phyloP scores from a whole-genome alignment of 2,329 filamentous ascomycete species.

The Thielaviopsis populi region DNA sequence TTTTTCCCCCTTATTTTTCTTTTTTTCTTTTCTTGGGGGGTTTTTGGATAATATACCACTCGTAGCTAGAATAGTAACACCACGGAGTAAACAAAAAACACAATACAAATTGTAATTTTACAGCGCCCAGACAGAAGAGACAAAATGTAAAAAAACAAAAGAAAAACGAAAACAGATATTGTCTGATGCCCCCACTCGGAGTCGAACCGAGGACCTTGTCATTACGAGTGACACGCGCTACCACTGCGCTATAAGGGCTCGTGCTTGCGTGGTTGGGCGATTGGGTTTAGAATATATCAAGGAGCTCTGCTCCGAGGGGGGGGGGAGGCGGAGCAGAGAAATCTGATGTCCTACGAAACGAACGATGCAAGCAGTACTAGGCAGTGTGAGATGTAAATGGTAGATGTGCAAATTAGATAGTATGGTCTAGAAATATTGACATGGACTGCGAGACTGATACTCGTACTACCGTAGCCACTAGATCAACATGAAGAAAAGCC shows the following conservation, averaged over 20 bases:
- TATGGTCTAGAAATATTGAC: neutral
- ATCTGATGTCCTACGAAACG: no score
- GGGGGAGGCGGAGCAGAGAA: no score
- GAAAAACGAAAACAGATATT: neutral
- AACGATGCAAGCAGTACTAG: neutral
- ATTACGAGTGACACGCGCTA: conserved; percentile 28
- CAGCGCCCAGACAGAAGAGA: neutral
- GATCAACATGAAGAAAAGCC: neutral
- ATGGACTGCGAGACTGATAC: conserved; percentile 4
- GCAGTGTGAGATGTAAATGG: neutral
- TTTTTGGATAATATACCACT: neutral
- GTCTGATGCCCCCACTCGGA: conserved; percentile 23
- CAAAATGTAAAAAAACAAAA: neutral
- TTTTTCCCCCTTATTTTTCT: neutral
- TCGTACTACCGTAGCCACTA: neutral
- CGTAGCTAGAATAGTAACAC: neutral
- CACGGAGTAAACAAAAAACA: neutral
- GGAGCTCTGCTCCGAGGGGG: no score
- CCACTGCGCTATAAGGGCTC: conserved; percentile 26
- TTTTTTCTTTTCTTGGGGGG: neutral
- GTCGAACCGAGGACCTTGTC: conserved; percentile 27
- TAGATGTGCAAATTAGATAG: conserved; percentile 1
- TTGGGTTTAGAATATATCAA: neutral
- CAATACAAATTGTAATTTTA: neutral
- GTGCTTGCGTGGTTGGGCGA: neutral